Evolutionary conservation across 1,284 basidiomycete genomes (phyloP).

Genomic region (Chondrostereum purpureum): DNA sequence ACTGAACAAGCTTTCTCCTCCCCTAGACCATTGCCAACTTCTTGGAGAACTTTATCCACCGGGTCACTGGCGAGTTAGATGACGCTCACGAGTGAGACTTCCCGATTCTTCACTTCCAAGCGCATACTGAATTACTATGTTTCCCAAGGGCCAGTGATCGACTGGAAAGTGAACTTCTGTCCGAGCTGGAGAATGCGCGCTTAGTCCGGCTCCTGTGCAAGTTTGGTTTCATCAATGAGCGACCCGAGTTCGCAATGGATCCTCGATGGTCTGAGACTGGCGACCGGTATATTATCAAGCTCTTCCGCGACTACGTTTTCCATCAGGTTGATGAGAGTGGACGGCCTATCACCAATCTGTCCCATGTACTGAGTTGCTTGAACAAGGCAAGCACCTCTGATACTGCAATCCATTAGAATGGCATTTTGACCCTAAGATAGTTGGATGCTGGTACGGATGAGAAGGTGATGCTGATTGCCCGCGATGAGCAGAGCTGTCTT

Average conservation of each 20-base stretch:
- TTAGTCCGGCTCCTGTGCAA: slow-evolving; percentile 91
- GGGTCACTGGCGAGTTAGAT: slow-evolving; percentile 78
- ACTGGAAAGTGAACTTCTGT: slow-evolving; percentile 79
- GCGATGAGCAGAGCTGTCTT: slow-evolving; percentile 94
- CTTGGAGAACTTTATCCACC: slow-evolving; percentile 72
- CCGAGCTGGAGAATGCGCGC: slow-evolving; percentile 95
- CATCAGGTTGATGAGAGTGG: slow-evolving; percentile 93
- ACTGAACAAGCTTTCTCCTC: too few relatives aligned
- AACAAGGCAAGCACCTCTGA: slow-evolving; percentile 64
- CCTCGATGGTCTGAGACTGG: slow-evolving; percentile 97
- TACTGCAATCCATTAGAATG: neutral
- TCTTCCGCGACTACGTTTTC: slow-evolving; percentile 98
- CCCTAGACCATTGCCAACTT: slow-evolving; percentile 72
- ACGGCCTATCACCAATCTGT: slow-evolving; percentile 84
- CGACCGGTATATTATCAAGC: slow-evolving; percentile 95
- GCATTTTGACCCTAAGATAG: slow-evolving; percentile 30
- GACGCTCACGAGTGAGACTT: slow-evolving; percentile 71
- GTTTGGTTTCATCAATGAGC: slow-evolving; percentile 97
- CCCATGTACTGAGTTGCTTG: slow-evolving; percentile 84
- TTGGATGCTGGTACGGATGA: slow-evolving; percentile 93
- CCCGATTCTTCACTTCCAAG: neutral
- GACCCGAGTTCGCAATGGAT: slow-evolving; percentile 96
- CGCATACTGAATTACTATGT: slow-evolving; percentile 5
- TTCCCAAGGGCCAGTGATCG: slow-evolving; percentile 65
- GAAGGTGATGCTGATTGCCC: slow-evolving; percentile 87